Base-by-base conservation (phyloP, 139 green algal genomes). In the Mychonastes homosphaera region DNA sequence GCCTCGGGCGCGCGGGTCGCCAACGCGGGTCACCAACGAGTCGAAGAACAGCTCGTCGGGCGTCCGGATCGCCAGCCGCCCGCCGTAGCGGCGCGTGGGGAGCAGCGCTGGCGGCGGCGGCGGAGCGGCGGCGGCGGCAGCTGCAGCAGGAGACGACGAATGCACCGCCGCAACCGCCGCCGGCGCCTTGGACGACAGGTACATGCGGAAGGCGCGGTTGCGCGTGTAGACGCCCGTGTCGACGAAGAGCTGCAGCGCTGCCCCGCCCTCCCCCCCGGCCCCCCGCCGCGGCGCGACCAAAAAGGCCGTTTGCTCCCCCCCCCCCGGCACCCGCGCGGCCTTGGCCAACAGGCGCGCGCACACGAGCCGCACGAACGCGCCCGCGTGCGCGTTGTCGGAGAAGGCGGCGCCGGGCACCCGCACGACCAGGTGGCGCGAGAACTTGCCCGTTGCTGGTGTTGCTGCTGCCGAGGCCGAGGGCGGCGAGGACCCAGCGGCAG, bases 181-280 rank as follows among this genome's bases (percentile, higher is more conserved):
- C 13, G 6, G 15, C 24, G 29, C 67, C 49, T 86, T 86, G 52
- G 56, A 74, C 13, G 79, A 85, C 16, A 83, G 55, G 58, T 69
- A 65, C 15, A 90, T 63, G 8, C 81, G 74, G 44, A 89, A 88
- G 15, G 82, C 79, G 35, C 64, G 70, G 65, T 91, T 91, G 29
- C 75, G 67, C 2, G 78, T 78, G 80, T 91, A 91, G 10, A 91
- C 84, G 0, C 68, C 80, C 3, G 56, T 69, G 55, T 91, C 78
- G 2, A 85, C 71, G 52, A 84, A 78, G 26, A 49, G 55, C n/a
- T 43, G 38, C 18, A 59, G 30, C 32, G 50, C 24, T 32, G 50
- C 26, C 13, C 15, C 47, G 6, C 47, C 47, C 15, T 16, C 24
- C 47, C 34, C 34, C 6, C 23, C 50, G 15, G 50, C 50, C 5